A percentile compares a stretch with the other conserved stretches of the same genome.
Conservation (phyloP, 768 basidiomycete genomes). For the Lyophyllum atratum region DNA sequence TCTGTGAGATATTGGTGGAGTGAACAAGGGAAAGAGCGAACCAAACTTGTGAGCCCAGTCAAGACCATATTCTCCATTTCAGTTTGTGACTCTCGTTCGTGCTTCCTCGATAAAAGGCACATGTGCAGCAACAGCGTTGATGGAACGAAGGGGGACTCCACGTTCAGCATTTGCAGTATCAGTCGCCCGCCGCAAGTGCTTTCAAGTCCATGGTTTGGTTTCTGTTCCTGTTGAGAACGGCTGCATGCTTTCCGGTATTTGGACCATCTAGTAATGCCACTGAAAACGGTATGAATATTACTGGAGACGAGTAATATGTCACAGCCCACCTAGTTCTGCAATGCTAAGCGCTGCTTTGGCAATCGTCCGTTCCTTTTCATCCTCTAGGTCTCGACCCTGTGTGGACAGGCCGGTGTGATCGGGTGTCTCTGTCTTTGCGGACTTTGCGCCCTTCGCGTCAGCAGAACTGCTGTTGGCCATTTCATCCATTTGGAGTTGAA, state of each 20-base stretch:
- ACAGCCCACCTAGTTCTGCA: slow-evolving; percentile 82
- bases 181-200: slow-evolving; percentile 10
- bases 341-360: slow-evolving; percentile 95
- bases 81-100: slow-evolving; percentile 63
- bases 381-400: slow-evolving; percentile 50
- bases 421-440: slow-evolving; percentile 8
- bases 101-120: slow-evolving; percentile 73
- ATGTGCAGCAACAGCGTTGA: slow-evolving; percentile 71
- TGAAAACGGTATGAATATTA: slow-evolving; percentile 23
- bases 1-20: background rate
- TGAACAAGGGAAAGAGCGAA: slow-evolving; percentile 36
- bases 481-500: slow-evolving; percentile 85
- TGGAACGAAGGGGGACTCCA: slow-evolving; percentile 65
- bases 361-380: slow-evolving; percentile 84
- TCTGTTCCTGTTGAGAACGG: background rate
- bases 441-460: slow-evolving; percentile 12
- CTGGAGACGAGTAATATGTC: background rate
- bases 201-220: slow-evolving; percentile 6
- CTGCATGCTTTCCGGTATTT: background rate
- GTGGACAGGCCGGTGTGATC: slow-evolving; percentile 20
- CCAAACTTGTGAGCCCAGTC: slow-evolving; percentile 74
- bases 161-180: slow-evolving; percentile 20
- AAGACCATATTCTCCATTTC: slow-evolving; percentile 95
- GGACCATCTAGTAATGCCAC: slow-evolving; percentile 55
- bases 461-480: slow-evolving; percentile 40